Evolutionary conservation across 2,329 filamentous ascomycete species (phyloP), one percentile per base, ranked within the genome.

Genomic region (Diaporthe humulicola): DNA sequence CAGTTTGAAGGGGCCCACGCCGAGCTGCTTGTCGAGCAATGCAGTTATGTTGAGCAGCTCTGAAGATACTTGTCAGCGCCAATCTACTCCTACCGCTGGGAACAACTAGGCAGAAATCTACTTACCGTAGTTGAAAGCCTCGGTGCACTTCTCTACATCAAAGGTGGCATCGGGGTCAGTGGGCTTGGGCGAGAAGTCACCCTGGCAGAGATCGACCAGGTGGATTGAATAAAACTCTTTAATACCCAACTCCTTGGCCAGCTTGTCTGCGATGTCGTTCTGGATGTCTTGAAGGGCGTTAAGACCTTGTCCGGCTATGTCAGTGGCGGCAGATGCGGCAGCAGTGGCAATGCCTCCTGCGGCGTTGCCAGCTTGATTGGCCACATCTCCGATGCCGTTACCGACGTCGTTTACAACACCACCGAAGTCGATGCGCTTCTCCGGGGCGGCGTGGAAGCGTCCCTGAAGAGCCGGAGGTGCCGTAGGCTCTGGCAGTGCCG

Each of bases 171-270:
- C 71, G 5, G 58, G 36, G 1, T 79, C 73, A 14, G 78, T 80
- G 15, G 75, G 76, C 67, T 80, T 81, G 28, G 79, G 79, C 50
- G 76, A 64, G 75, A 79, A 83, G 52, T 76, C 73, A 61, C 82
- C 82, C 67, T 81, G 79, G 79, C 82, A 83, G 19, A 80, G 66
- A 38, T 78, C 77, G 45, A 80, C 78, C 42, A 81, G 76, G 73
- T 83, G 81, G 48, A 83, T 73, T 45, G 82, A 80, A 75, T 83
- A 83, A 71, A 81, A 83, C 79, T 82, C 77, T 73, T 79, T 77
- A 77, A 83, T 80, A 40, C 81, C 81, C 7, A 83, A 74, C 40
- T 79, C 77, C 22, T 73, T 76, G 14, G 80, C 79, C 69, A 82
- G 77, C 52, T 78, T 57, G 45, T 78, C 76, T 38, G 77, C 80